These are phyloP conservation scores for Globisporangium barbulae DNA, from an alignment of 352 stramenopile species.

Conservation along the genomic window DNA sequence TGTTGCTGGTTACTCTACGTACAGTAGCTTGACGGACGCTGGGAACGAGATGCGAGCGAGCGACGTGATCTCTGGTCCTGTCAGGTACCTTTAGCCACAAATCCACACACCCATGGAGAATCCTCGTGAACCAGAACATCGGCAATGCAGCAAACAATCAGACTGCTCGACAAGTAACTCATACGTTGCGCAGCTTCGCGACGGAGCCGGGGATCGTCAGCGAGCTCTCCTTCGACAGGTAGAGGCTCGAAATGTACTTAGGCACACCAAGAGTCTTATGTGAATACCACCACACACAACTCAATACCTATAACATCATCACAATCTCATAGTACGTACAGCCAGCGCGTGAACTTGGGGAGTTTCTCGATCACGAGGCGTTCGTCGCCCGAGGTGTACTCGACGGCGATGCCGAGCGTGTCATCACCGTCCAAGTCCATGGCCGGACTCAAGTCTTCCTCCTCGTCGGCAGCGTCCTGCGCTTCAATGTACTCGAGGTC, in stretches of 20 bases:
- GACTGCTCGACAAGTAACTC: neutral
- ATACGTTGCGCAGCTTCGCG: neutral
- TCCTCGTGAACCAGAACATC: neutral
- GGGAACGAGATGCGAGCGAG: neutral
- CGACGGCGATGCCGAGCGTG: neutral
- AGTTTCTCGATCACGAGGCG: constrained; percentile 1
- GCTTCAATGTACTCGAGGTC: constrained; percentile 1
- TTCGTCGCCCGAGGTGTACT: neutral
- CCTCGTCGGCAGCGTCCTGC: neutral
- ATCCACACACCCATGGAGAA: neutral
- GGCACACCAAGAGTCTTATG: neutral
- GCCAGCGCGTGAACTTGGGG: constrained; percentile 3
- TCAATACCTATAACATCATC: neutral
- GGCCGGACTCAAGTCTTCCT: neutral
- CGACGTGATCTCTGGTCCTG: neutral
- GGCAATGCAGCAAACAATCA: neutral
- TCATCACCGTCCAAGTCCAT: neutral
- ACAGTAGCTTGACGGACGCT: neutral
- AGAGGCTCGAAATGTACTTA: neutral
- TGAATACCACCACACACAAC: too few relatives aligned
- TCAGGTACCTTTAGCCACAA: neutral
- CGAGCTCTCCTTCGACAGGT: neutral
- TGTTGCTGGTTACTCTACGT: neutral
- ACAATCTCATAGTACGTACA: neutral
- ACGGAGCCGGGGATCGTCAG: neutral